These are phyloP conservation scores for Amphicarpaea edgeworthii DNA, from an alignment of 306 rosid species.

Conservation along the genomic window DNA sequence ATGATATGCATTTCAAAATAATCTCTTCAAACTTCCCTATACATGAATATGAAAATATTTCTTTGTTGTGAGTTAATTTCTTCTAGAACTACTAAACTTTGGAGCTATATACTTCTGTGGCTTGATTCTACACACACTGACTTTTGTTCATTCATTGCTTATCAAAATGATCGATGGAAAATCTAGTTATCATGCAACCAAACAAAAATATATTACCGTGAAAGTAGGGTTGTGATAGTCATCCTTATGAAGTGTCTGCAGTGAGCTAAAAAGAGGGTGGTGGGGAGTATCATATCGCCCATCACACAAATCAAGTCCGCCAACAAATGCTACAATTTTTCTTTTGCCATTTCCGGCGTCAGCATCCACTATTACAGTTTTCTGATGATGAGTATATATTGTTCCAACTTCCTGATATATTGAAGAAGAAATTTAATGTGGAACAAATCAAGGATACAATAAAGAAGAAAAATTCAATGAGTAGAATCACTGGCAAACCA, in stretches of 20 bases:
- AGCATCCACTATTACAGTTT: constrained; percentile 92
- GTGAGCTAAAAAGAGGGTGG: constrained; percentile 77
- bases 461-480: constrained; percentile 20
- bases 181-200: constrained; percentile 40
- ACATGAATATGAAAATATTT: background rate
- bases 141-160: background rate
- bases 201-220: constrained; percentile 62
- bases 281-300: constrained; percentile 93
- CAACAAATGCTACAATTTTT: constrained; percentile 93
- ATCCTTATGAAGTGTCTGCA: constrained; percentile 83
- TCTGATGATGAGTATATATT: constrained; percentile 98
- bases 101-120: background rate
- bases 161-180: background rate
- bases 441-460: constrained; percentile 34
- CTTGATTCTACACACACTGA: background rate
- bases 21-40: background rate
- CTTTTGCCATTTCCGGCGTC: constrained; percentile 80
- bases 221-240: constrained; percentile 96
- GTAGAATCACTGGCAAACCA: constrained; percentile 33
- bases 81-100: constrained; percentile 1
- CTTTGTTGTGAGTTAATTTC: background rate
- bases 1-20: background rate
- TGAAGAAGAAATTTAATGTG: constrained; percentile 44
- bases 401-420: constrained; percentile 85
- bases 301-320: constrained; percentile 97